Conservation (phyloP, 2,329 filamentous ascomycete species). For the Elsinoe arachidis region DNA sequence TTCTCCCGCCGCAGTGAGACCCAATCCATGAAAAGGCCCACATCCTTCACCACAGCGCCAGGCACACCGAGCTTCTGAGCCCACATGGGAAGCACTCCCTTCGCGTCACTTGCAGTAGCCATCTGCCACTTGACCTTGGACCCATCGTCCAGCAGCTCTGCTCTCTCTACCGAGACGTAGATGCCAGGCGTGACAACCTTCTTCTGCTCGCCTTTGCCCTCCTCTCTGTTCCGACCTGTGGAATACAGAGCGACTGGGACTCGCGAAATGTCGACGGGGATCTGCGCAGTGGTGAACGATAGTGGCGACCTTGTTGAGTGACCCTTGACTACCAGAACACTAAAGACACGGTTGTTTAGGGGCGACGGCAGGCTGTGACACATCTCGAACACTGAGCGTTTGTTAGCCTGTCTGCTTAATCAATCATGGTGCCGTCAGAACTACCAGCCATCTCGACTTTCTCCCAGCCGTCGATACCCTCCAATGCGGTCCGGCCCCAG, state of each 20-base stretch:
- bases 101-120: slow-evolving; percentile 65
- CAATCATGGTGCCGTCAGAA: slow-evolving; percentile 13
- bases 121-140: slow-evolving; percentile 62
- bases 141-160: slow-evolving; percentile 37
- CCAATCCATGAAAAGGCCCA: slow-evolving; percentile 60
- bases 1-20: slow-evolving; percentile 25
- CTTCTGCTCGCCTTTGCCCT: slow-evolving; percentile 17
- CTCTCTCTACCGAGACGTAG: slow-evolving; percentile 58
- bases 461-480: slow-evolving; percentile 23
- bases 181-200: slow-evolving; percentile 47
- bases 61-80: slow-evolving; percentile 58
- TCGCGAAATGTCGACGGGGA: slow-evolving; percentile 29
- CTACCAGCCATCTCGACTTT: slow-evolving; percentile 32
- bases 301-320: slow-evolving; percentile 12
- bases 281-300: slow-evolving; percentile 30
- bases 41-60: slow-evolving; percentile 59
- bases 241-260: slow-evolving; percentile 28
- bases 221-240: slow-evolving; percentile 20
- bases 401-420: background rate
- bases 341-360: slow-evolving; percentile 58
- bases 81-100: slow-evolving; percentile 56
- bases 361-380: slow-evolving; percentile 53
- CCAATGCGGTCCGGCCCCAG: slow-evolving; percentile 33
- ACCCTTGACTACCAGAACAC: slow-evolving; percentile 54
- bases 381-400: slow-evolving; percentile 53